These are phyloP conservation scores for Leccinum colubrinum DNA, from an alignment of 1,284 basidiomycete genomes.

Conservation along the genomic window DNA sequence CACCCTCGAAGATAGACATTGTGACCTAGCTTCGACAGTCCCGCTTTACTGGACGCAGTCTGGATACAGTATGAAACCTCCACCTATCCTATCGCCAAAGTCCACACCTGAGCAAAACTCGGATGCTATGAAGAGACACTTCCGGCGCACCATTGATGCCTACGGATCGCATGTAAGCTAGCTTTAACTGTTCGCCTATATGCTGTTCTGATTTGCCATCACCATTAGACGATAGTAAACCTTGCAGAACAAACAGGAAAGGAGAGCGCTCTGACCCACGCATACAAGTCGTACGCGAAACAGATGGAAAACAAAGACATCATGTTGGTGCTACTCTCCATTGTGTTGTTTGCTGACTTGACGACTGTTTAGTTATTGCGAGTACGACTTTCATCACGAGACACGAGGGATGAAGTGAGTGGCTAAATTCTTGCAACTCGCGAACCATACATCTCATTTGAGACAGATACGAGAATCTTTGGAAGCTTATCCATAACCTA, in stretches of 20 bases:
- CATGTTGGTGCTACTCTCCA: slow-evolving; percentile 42
- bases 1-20: slow-evolving; percentile 1
- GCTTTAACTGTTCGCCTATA: slow-evolving; percentile 2
- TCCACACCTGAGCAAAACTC: slow-evolving; percentile 73
- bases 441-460: slow-evolving; percentile 8
- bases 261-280: slow-evolving; percentile 78
- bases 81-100: slow-evolving; percentile 74
- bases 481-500: slow-evolving; percentile 70
- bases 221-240: slow-evolving; percentile 75
- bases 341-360: not conserved
- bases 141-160: slow-evolving; percentile 59
- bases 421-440: not conserved
- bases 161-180: slow-evolving; percentile 77
- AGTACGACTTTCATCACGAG: slow-evolving; percentile 91
- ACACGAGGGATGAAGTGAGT: slow-evolving; percentile 88
- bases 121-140: slow-evolving; percentile 73
- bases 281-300: slow-evolving; percentile 71
- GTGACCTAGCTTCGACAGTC: slow-evolving; percentile 44
- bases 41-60: slow-evolving; percentile 89
- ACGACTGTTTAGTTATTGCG: slow-evolving; percentile 47
- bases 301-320: slow-evolving; percentile 62
- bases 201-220: slow-evolving; percentile 7
- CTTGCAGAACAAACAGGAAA: slow-evolving; percentile 90
- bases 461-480: slow-evolving; percentile 84
- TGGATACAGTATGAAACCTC: slow-evolving; percentile 85